phyloP scores from a whole-genome alignment of 192 early-diverging fungal species.

The Coemansia erecta region DNA sequence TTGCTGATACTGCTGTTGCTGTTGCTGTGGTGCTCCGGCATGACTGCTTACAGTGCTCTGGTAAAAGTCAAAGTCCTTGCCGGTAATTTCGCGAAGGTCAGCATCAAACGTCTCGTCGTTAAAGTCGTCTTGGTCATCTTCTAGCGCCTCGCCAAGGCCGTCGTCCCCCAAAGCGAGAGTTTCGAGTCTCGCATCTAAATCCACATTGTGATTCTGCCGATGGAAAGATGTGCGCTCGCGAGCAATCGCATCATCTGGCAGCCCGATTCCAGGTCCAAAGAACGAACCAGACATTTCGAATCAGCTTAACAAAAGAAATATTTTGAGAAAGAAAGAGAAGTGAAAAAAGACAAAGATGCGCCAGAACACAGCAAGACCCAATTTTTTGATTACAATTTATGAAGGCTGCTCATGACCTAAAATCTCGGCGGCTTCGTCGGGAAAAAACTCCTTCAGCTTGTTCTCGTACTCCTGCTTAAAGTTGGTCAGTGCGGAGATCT shows the following conservation, averaged over 20 bases:
- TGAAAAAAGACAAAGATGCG: not conserved
- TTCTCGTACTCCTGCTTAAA: constrained; percentile 48
- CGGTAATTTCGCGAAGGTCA: constrained; percentile 44
- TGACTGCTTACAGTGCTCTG: constrained; percentile 41
- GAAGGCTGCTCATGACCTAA: constrained; percentile 11
- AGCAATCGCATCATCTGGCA: constrained; percentile 35
- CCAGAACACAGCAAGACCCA: not conserved
- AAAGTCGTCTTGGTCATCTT: constrained; percentile 66
- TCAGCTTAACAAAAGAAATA: not conserved
- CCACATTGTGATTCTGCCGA: constrained; percentile 18
- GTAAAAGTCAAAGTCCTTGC: constrained; percentile 68
- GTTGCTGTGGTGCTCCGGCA: not conserved
- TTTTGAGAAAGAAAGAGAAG: not conserved
- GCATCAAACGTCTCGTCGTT: constrained; percentile 76
- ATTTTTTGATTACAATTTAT: constrained; percentile 10
- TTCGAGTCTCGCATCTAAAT: constrained; percentile 65
- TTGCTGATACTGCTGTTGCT: constrained; percentile 5
- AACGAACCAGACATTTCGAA: constrained; percentile 39
- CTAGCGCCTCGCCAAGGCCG: constrained; percentile 58
- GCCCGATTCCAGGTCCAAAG: constrained; percentile 28
- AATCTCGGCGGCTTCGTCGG: constrained; percentile 28
- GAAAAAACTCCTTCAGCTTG: constrained; percentile 43
- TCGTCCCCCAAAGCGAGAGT: constrained; percentile 51
- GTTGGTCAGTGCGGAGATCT: constrained; percentile 47
- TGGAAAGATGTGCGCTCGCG: constrained; percentile 24